A percentile compares a stretch with the other conserved stretches of the same genome.
phyloP scores from a whole-genome alignment of 331 rosid genomes.

The Dryas integrifolia region DNA sequence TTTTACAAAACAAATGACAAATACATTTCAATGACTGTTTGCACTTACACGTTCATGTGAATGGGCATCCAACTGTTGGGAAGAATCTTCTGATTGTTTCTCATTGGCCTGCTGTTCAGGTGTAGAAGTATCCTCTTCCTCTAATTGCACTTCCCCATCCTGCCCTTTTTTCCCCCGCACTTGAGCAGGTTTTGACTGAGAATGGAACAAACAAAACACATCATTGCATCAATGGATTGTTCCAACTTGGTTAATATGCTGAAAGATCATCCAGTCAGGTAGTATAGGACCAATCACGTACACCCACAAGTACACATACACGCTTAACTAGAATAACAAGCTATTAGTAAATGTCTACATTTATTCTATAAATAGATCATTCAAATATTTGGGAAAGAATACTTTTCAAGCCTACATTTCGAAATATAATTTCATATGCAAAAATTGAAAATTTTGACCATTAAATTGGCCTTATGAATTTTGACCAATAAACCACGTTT shows the following conservation, averaged over 20 bases:
- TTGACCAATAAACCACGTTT: background rate
- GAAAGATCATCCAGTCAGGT: slow-evolving; percentile 1
- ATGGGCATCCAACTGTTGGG: slow-evolving; percentile 46
- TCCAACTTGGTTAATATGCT: background rate
- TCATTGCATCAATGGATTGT: slow-evolving; percentile 10
- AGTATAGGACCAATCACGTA: background rate
- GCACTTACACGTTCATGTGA: slow-evolving; percentile 61
- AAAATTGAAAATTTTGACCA: background rate
- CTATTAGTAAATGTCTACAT: background rate
- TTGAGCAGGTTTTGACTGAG: slow-evolving; percentile 66
- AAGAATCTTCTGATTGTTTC: slow-evolving; percentile 58
- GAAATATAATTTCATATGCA: background rate
- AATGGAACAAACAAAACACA: slow-evolving; percentile 21
- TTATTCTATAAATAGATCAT: background rate
- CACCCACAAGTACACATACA: background rate
- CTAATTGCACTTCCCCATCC: slow-evolving; percentile 65
- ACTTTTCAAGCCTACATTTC: background rate
- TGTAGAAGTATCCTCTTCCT: slow-evolving; percentile 58
- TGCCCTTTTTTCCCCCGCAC: slow-evolving; percentile 71
- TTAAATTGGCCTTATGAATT: too few species aligned
- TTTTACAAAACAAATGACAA: background rate
- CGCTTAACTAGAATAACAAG: background rate
- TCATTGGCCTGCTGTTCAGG: slow-evolving; percentile 55
- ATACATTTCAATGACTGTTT: background rate
- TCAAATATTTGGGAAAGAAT: background rate